Evolutionary conservation across 306 rosid genomes (phyloP), one percentile per base, ranked within the genome.

Genomic region (Prunus davidiana): DNA sequence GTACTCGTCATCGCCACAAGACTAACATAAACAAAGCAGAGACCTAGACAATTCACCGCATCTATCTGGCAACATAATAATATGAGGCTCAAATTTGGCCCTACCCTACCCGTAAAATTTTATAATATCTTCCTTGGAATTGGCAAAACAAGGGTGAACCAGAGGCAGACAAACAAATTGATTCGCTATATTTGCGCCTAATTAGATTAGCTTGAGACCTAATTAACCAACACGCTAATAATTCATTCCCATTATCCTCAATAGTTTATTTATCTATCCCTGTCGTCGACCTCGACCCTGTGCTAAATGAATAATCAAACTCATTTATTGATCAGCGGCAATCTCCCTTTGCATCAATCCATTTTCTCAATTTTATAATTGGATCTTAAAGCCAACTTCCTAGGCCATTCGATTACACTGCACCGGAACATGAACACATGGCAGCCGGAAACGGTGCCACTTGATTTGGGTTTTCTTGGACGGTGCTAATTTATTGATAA

Each of bases 31-130:
- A 72, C 41, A 20, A 56, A 14, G 16, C 34, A 2, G 0, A 25
- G 64, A 24, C 9, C 41, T 55, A 32, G 67, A 57, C 67, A 8
- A 72, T 72, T 57, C 67, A 72, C 54, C 41, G 24, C 76, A 43
- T 72, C 67, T 41, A 27, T 41, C 55, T 20, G 28, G 27, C 14
- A 10, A 20, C 27, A n/a, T n/a, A 55, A 30, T 3, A 55, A n/a
- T n/a, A 11, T 1, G 15, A 10, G 18, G 16, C n/a, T 25, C 66
- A 61, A 13, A 61, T 71, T 72, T 56, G 66, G 52, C 2, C 22
- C 66, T 20, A 72, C 65, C 52, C 11, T 3, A 45, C 50, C 12
- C 32, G 12, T 16, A 12, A 19, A 30, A 18, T 41, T 52, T 12
- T 20, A 34, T 13, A 12, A 10, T 20, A 34, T 56, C 22, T 14